Conservation (phyloP, 2,329 filamentous ascomycete species). For the Trichoderma sp. region DNA sequence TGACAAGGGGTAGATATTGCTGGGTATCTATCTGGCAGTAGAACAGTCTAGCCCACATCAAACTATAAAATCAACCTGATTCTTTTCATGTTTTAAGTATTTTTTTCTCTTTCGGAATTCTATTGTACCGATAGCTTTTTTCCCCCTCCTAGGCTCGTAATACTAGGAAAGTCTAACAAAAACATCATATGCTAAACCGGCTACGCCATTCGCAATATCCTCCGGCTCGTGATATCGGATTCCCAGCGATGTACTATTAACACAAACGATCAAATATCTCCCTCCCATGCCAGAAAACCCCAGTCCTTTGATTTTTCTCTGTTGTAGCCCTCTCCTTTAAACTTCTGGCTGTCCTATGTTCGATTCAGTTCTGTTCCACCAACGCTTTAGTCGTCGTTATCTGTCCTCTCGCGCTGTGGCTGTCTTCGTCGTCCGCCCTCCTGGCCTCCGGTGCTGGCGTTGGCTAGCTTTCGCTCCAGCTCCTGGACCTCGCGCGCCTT, state of each 20-base stretch:
- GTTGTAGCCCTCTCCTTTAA: not conserved
- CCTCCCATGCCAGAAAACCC: conserved; percentile 22
- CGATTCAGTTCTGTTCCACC: conserved; percentile 18
- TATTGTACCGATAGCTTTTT: conserved; percentile 20
- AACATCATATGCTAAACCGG: conserved; percentile 40
- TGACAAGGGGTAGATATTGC: not conserved
- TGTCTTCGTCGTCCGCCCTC: conserved; percentile 35
- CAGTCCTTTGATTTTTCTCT: conserved; percentile 21
- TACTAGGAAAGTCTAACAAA: conserved; percentile 27
- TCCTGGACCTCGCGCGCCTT: conserved; percentile 77
- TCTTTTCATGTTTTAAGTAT: not conserved
- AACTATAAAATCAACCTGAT: not conserved
- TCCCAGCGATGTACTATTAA: conserved; percentile 39
- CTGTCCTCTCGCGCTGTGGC: conserved; percentile 48
- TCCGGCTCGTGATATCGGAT: conserved; percentile 30
- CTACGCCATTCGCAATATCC: conserved; percentile 40
- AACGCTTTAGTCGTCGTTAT: conserved; percentile 55
- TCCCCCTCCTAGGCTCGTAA: conserved; percentile 14
- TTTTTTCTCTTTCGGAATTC: conserved; percentile 19
- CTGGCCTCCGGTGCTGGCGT: conserved; percentile 35
- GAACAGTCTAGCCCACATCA: not conserved
- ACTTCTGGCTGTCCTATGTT: conserved; percentile 6
- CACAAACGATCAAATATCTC: conserved; percentile 30
- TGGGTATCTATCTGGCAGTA: not conserved
- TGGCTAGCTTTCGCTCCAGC: conserved; percentile 65